Percentiles rank a stretch among this genome's conserved stretches.
These are phyloP conservation scores for Cetradonia linearis DNA, from an alignment of 495 filamentous ascomycete genomes.

Conservation along the genomic window DNA sequence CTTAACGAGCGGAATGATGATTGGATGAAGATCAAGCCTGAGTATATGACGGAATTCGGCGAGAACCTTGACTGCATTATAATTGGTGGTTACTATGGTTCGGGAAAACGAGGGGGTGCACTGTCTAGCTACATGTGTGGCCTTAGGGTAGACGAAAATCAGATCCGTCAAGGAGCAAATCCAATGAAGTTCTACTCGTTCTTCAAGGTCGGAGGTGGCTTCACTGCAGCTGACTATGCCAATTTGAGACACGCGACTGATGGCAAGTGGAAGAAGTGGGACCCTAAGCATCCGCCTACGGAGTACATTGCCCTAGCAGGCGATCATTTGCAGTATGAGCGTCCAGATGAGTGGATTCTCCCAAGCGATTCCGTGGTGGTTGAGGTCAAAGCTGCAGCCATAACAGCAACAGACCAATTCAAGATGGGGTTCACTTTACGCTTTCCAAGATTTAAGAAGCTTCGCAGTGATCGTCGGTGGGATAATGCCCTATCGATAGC, in stretches of 20 bases:
- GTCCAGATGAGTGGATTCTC: conserved; percentile 88
- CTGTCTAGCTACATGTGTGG: conserved; percentile 85
- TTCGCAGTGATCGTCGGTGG: conserved; percentile 80
- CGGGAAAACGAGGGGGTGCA: conserved; percentile 69
- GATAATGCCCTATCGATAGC: conserved; percentile 62
- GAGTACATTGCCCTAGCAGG: conserved; percentile 75
- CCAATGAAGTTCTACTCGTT: conserved; percentile 79
- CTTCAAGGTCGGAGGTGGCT: conserved; percentile 92
- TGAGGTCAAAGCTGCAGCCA: conserved; percentile 81
- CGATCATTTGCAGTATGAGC: conserved; percentile 60
- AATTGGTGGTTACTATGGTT: conserved; percentile 88
- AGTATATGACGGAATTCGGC: conserved; percentile 96
- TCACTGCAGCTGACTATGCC: conserved; percentile 75
- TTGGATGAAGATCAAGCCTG: conserved; percentile 98
- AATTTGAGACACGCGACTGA: conserved; percentile 74
- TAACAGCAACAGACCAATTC: conserved; percentile 64
- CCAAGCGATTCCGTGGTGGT: conserved; percentile 81
- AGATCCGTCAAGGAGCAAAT: conserved; percentile 44
- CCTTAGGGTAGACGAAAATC: conserved; percentile 61
- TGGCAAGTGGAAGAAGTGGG: conserved; percentile 85
- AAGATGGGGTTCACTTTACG: conserved; percentile 68
- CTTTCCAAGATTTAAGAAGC: conserved; percentile 80
- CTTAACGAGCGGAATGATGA: conserved; percentile 89
- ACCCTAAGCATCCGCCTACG: conserved; percentile 65
- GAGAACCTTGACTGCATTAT: conserved; percentile 84